Evolutionary conservation across 768 basidiomycete species (phyloP).

Genomic region (Phlebiopsis gigantea): DNA sequence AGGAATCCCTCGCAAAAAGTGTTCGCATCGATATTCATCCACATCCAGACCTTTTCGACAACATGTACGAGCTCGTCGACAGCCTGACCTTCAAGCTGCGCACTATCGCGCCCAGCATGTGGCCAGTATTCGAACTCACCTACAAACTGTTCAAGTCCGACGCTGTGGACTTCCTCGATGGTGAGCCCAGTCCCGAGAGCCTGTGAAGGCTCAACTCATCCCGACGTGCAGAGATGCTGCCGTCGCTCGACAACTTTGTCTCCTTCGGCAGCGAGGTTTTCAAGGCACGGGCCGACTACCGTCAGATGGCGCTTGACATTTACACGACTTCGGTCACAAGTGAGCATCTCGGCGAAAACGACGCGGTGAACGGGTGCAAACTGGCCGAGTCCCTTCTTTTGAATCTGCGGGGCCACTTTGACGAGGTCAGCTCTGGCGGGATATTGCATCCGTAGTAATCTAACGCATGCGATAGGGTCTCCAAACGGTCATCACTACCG

Average conservation of each 20-base stretch:
- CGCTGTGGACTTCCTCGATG: constrained; percentile 83
- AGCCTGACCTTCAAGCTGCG: constrained; percentile 78
- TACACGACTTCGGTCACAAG: constrained; percentile 70
- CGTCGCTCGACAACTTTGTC: constrained; percentile 83
- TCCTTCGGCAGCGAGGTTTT: constrained; percentile 77
- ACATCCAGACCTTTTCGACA: constrained; percentile 71
- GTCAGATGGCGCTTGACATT: constrained; percentile 77
- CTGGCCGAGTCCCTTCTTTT: constrained; percentile 78
- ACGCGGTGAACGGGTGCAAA: constrained; percentile 80
- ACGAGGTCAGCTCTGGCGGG: constrained; percentile 80
- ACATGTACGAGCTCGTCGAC: constrained; percentile 83
- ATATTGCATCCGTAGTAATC: too few species aligned
- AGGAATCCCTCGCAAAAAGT: constrained; percentile 17
- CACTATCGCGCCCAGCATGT: constrained; percentile 74
- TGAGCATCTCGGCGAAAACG: constrained; percentile 74
- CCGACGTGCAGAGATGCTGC: constrained; percentile 68
- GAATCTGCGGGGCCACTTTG: constrained; percentile 70
- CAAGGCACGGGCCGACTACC: constrained; percentile 68
- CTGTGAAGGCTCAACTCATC: background rate
- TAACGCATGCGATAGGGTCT: constrained; percentile 40
- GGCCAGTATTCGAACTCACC: constrained; percentile 81
- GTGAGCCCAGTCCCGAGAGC: constrained; percentile 30
- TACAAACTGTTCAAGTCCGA: constrained; percentile 80
- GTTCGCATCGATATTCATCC: background rate
- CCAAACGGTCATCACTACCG: constrained; percentile 56